Evolutionary conservation across 257 asterid species (phyloP).

Genomic region (Verbena officinalis): DNA sequence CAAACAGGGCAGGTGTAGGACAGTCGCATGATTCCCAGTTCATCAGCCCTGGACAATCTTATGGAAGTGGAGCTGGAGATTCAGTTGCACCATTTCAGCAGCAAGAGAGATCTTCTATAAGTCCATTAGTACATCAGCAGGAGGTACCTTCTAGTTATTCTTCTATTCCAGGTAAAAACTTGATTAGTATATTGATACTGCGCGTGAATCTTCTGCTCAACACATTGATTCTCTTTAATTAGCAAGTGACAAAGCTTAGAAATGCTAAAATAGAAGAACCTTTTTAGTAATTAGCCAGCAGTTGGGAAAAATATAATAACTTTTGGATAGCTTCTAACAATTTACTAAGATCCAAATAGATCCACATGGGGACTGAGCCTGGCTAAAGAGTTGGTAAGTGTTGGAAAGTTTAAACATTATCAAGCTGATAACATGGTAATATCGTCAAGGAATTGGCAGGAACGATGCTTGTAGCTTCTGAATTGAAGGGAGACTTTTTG

Average conservation of each 20-base stretch:
- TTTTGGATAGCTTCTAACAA: constrained; percentile 1
- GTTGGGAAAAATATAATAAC: constrained; percentile 10
- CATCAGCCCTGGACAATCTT: constrained; percentile 53
- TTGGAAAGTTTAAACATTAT: constrained; percentile 16
- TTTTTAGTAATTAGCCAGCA: not conserved
- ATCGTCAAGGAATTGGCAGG: constrained; percentile 10
- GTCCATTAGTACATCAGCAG: constrained; percentile 89
- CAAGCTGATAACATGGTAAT: constrained; percentile 18
- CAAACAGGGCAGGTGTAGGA: constrained; percentile 41
- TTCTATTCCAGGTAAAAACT: constrained; percentile 95
- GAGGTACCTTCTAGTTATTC: constrained; percentile 99
- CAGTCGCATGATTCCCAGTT: constrained; percentile 53
- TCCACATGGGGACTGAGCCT: constrained; percentile 13
- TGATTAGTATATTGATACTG: constrained; percentile 48
- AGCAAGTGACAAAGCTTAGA: constrained; percentile 17
- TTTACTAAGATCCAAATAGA: not conserved
- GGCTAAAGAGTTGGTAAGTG: constrained; percentile 16
- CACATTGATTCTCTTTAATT: constrained; percentile 40
- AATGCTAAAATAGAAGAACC: not conserved
- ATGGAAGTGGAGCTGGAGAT: constrained; percentile 61
- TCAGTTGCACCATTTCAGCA: constrained; percentile 51
- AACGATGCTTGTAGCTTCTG: constrained; percentile 10
- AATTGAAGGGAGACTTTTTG: constrained; percentile 3
- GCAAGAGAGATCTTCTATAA: constrained; percentile 59
- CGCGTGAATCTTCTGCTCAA: constrained; percentile 49